These are phyloP conservation scores for Westerdykella aurantiaca DNA, from an alignment of 2,329 filamentous ascomycete species.

Conservation along the genomic window DNA sequence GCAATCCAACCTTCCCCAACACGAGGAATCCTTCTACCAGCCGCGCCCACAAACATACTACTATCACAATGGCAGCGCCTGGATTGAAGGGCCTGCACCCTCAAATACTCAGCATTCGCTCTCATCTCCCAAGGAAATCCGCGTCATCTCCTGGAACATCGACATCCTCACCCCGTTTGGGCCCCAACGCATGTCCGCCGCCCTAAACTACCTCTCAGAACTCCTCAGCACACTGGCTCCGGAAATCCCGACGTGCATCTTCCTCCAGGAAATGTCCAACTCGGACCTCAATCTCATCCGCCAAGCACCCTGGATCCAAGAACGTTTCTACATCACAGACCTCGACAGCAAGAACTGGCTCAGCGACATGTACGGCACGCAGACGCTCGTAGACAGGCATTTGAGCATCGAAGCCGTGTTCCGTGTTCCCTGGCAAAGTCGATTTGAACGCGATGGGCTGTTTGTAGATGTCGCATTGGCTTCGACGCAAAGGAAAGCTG, in stretches of 20 bases:
- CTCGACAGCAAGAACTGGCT: slow-evolving; percentile 42
- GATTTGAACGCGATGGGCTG: slow-evolving; percentile 50
- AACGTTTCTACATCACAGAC: slow-evolving; percentile 45
- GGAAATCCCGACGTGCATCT: slow-evolving; percentile 38
- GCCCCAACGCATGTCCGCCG: slow-evolving; percentile 39
- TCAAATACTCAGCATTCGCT: not conserved
- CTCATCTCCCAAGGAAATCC: slow-evolving; percentile 7
- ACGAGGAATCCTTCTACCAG: slow-evolving; percentile 10
- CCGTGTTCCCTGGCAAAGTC: slow-evolving; percentile 47
- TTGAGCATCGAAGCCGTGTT: slow-evolving; percentile 44
- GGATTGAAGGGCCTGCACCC: not conserved
- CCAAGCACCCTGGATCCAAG: slow-evolving; percentile 43
- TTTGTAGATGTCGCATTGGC: slow-evolving; percentile 47
- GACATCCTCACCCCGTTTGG: slow-evolving; percentile 40
- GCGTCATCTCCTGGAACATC: slow-evolving; percentile 47
- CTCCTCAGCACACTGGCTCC: slow-evolving; percentile 18
- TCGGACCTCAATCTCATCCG: slow-evolving; percentile 45
- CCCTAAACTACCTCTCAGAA: slow-evolving; percentile 35
- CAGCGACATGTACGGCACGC: slow-evolving; percentile 47
- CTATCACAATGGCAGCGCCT: slow-evolving; percentile 3
- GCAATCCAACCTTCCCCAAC: slow-evolving; percentile 8
- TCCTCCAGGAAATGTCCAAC: slow-evolving; percentile 50
- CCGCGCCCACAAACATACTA: slow-evolving; percentile 11
- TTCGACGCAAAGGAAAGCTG: slow-evolving; percentile 1
- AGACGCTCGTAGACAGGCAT: slow-evolving; percentile 47